Percentiles rank a stretch among this genome's conserved stretches.
phyloP scores from a whole-genome alignment of 2,329 filamentous ascomycete genomes.

The Pseudogymnoascus sp. region DNA sequence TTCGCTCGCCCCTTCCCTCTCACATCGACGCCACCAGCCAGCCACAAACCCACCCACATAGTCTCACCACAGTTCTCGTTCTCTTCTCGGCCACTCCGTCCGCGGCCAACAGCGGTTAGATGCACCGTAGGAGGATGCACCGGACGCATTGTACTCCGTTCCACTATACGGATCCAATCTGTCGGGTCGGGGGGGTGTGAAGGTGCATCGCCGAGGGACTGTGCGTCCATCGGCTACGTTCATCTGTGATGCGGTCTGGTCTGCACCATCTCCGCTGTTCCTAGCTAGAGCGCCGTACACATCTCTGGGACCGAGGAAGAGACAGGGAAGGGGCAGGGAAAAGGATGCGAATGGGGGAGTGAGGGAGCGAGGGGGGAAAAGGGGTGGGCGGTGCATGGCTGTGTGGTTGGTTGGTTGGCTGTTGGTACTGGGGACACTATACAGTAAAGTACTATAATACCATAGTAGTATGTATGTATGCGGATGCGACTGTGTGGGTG shows the following conservation, averaged over 20 bases:
- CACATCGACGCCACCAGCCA: background rate
- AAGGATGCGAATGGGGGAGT: background rate
- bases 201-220: background rate
- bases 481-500: background rate
- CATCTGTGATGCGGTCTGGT: background rate
- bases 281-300: background rate
- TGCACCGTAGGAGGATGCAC: background rate
- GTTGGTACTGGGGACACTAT: background rate
- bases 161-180: background rate
- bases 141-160: background rate
- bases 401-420: background rate
- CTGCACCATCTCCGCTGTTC: background rate
- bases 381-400: background rate
- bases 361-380: background rate
- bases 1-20: background rate
- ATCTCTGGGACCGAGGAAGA: background rate
- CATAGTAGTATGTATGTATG: background rate
- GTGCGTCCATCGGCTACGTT: background rate
- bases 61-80: background rate
- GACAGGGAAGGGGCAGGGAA: background rate
- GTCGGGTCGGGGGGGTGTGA: background rate
- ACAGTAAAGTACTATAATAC: background rate
- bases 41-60: background rate
- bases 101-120: background rate
- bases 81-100: background rate